A percentile compares a stretch with the other conserved stretches of the same genome.
Conservation (phyloP, 345 rosid species). For the Geranium rotundifolium region DNA sequence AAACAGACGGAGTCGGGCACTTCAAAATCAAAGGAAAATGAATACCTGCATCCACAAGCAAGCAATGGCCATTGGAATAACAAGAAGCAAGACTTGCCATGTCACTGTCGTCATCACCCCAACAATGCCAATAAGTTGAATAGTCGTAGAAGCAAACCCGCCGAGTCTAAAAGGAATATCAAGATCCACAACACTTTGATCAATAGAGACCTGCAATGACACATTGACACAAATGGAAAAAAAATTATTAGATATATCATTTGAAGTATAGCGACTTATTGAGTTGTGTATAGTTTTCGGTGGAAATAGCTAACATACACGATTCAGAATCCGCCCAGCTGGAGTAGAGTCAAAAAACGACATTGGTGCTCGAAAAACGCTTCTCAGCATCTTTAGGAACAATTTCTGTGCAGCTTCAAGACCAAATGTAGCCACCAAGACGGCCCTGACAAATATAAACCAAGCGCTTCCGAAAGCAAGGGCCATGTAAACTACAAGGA, state of each 20-base stretch:
- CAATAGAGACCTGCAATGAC: constrained; percentile 72
- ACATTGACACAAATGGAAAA: not conserved
- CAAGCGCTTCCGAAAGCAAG: constrained; percentile 97
- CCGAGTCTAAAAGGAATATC: constrained; percentile 99
- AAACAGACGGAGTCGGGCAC: constrained; percentile 2
- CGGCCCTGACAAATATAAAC: constrained; percentile 93
- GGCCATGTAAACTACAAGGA: constrained; percentile 79
- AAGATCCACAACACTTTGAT: constrained; percentile 98
- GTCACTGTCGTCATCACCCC: constrained; percentile 93
- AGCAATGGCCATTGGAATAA: constrained; percentile 90
- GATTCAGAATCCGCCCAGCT: constrained; percentile 90
- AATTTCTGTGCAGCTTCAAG: constrained; percentile 93
- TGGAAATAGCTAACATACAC: constrained; percentile 43
- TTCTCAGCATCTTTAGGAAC: constrained; percentile 85
- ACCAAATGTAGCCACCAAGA: constrained; percentile 96
- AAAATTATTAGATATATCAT: not conserved
- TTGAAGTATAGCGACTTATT: not conserved
- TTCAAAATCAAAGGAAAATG: not conserved
- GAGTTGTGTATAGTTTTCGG: constrained; percentile 1
- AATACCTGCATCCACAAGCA: constrained; percentile 99
- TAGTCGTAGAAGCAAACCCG: constrained; percentile 98
- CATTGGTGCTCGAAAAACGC: constrained; percentile 94
- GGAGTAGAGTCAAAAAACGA: constrained; percentile 99
- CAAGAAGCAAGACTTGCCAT: constrained; percentile 97
- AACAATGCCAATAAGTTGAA: constrained; percentile 91